Evolutionary conservation across 2,329 filamentous ascomycete species (phyloP).

Genomic region (Beauveria brongniartii): DNA sequence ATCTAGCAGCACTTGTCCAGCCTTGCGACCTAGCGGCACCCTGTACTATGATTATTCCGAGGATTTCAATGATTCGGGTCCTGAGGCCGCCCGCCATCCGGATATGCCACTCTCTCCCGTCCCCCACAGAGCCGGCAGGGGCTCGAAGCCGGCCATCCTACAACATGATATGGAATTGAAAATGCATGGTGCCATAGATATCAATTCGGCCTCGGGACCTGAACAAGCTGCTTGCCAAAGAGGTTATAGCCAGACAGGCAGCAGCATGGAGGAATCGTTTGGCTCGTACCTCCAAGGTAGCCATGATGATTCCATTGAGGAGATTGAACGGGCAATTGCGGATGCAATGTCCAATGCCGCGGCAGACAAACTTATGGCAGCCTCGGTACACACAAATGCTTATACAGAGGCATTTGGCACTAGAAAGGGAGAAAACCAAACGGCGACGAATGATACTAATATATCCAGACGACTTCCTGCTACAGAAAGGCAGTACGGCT

Average conservation of each 20-base stretch:
- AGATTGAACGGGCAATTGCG: slow-evolving; percentile 9
- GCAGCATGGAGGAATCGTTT: slow-evolving; percentile 2
- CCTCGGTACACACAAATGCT: not conserved
- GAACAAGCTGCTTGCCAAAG: not conserved
- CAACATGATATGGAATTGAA: slow-evolving; percentile 15
- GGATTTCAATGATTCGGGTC: slow-evolving; percentile 33
- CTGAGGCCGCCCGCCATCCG: slow-evolving; percentile 12
- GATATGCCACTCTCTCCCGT: slow-evolving; percentile 24
- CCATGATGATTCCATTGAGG: slow-evolving; percentile 10
- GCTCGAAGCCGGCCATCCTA: slow-evolving; percentile 20
- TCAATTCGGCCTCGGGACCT: not conserved
- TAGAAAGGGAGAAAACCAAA: not conserved
- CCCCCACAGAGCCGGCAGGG: slow-evolving; percentile 18
- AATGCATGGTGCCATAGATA: not conserved
- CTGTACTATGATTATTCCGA: slow-evolving; percentile 48
- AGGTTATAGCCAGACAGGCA: not conserved
- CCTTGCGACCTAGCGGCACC: slow-evolving; percentile 25
- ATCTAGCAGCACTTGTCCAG: slow-evolving; percentile 19
- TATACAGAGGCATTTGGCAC: not conserved
- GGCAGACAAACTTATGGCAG: slow-evolving; percentile 5
- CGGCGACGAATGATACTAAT: slow-evolving; percentile 5
- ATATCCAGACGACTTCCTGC: not conserved
- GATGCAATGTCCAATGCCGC: slow-evolving; percentile 10
- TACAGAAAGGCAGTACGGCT: slow-evolving; percentile 3
- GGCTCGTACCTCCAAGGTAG: slow-evolving; percentile 9